These are phyloP conservation scores for Quercus wislizeni DNA, from an alignment of 306 rosid genomes.

Conservation along the genomic window DNA sequence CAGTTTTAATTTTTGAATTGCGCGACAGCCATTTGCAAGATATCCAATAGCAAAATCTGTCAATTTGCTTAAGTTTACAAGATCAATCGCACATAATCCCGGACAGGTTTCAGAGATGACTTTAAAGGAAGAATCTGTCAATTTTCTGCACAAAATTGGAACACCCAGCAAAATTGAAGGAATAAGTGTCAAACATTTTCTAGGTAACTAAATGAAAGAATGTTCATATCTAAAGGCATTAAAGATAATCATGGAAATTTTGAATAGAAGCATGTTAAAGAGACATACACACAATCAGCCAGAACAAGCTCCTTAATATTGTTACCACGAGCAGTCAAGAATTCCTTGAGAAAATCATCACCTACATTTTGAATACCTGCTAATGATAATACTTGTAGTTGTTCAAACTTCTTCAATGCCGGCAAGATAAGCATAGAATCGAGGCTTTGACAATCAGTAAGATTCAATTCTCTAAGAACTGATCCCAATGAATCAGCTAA, in stretches of 20 bases:
- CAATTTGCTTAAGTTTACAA: constrained; percentile 48
- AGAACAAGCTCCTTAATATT: constrained; percentile 76
- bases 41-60: constrained; percentile 58
- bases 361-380: constrained; percentile 57
- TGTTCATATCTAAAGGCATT: constrained; percentile 1
- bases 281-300: constrained; percentile 68
- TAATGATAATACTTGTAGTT: constrained; percentile 66
- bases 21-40: constrained; percentile 61
- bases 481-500: constrained; percentile 67
- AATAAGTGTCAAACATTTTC: neutral
- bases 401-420: constrained; percentile 49
- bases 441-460: constrained; percentile 62
- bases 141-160: constrained; percentile 51
- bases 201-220: constrained; percentile 1
- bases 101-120: constrained; percentile 63
- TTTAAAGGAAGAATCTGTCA: constrained; percentile 69
- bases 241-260: constrained; percentile 12
- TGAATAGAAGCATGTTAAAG: neutral
- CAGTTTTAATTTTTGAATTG: constrained; percentile 57
- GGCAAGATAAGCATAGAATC: constrained; percentile 43
- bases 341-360: constrained; percentile 50
- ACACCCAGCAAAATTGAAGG: constrained; percentile 15
- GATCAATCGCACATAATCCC: constrained; percentile 51
- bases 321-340: constrained; percentile 42
- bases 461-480: constrained; percentile 63